A percentile compares a stretch with the other conserved stretches of the same genome.
phyloP scores from a whole-genome alignment of 2,329 filamentous ascomycete genomes.

The Aspergillus quadricinctus region DNA sequence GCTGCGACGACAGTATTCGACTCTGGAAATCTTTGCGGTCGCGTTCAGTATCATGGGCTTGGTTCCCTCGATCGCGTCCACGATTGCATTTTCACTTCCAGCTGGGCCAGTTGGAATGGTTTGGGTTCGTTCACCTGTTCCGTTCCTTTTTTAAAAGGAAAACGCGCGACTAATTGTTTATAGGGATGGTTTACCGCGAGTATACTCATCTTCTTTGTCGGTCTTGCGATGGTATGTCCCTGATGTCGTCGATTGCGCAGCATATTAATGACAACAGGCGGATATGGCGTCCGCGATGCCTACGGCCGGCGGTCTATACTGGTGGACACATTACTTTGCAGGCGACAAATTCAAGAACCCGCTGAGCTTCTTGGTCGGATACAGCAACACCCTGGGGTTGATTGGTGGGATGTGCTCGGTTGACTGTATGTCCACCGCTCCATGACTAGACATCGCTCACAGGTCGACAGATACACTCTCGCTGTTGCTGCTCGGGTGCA shows the following conservation, averaged over 20 bases:
- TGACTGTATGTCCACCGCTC: slow-evolving; percentile 41
- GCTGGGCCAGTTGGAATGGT: slow-evolving; percentile 59
- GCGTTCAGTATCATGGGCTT: slow-evolving; percentile 60
- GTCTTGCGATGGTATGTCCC: slow-evolving; percentile 52
- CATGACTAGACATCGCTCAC: background rate
- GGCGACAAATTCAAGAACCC: slow-evolving; percentile 53
- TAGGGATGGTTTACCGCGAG: slow-evolving; percentile 56
- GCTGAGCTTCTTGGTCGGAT: slow-evolving; percentile 57
- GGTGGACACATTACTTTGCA: slow-evolving; percentile 58
- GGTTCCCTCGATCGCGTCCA: slow-evolving; percentile 58
- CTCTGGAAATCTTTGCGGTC: slow-evolving; percentile 59
- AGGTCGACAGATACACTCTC: slow-evolving; percentile 23
- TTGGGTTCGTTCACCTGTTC: slow-evolving; percentile 41
- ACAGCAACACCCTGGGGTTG: slow-evolving; percentile 58
- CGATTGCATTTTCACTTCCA: slow-evolving; percentile 55
- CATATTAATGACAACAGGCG: slow-evolving; percentile 27
- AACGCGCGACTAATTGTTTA: background rate
- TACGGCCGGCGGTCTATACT: slow-evolving; percentile 57
- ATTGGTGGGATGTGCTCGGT: slow-evolving; percentile 61
- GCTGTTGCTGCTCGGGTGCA: slow-evolving; percentile 47
- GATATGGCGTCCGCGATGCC: slow-evolving; percentile 54
- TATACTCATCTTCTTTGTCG: slow-evolving; percentile 55
- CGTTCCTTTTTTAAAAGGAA: background rate
- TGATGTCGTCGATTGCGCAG: slow-evolving; percentile 4
- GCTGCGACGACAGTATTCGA: slow-evolving; percentile 57